A percentile compares a stretch with the other conserved stretches of the same genome.
Evolutionary conservation across 768 basidiomycete genomes (phyloP).

Genomic region (Mycena leptocephala): DNA sequence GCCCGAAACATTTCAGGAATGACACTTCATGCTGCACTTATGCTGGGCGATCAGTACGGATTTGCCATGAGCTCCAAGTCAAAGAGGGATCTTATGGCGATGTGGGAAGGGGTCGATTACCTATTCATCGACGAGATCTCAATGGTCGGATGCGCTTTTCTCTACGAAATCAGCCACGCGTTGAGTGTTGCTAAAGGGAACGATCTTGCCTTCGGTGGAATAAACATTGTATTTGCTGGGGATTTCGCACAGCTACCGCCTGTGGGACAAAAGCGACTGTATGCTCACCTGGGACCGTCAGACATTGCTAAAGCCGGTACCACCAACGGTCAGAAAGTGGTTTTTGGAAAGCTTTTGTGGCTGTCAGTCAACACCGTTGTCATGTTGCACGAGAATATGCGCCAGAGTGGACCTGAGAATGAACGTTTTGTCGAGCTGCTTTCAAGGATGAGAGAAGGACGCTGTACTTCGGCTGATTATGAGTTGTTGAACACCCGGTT

Average conservation of each 20-base stretch:
- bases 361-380: slow-evolving; percentile 23
- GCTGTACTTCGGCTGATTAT: slow-evolving; percentile 37
- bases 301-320: not conserved
- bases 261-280: slow-evolving; percentile 41
- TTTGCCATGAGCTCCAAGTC: slow-evolving; percentile 45
- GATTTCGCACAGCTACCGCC: slow-evolving; percentile 63
- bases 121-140: no score
- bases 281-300: not conserved
- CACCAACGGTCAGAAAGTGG: not conserved
- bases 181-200: slow-evolving; percentile 51
- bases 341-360: slow-evolving; percentile 30
- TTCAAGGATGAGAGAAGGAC: not conserved
- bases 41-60: not conserved
- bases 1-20: no score
- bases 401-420: no score
- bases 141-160: no score
- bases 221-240: slow-evolving; percentile 59
- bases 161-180: slow-evolving; percentile 53
- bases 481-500: slow-evolving; percentile 25
- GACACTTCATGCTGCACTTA: slow-evolving; percentile 57
- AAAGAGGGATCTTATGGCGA: no score
- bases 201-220: slow-evolving; percentile 52
- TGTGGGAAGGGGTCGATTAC: no score
- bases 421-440: not conserved
- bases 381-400: slow-evolving; percentile 14